Conservation (phyloP, 495 filamentous ascomycete genomes). For the Polyplosphaeria fusca region DNA sequence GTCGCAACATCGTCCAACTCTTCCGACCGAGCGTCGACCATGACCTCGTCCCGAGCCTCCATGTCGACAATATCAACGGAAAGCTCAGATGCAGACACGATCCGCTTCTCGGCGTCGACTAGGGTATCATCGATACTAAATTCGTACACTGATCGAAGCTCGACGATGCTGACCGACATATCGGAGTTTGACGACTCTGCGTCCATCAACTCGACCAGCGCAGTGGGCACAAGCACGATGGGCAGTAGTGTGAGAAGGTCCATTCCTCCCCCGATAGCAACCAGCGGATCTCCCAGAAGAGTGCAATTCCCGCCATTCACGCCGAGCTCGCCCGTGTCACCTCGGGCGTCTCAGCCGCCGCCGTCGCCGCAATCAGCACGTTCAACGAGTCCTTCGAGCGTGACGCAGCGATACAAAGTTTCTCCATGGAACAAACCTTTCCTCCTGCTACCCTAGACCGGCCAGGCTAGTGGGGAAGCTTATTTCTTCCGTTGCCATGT, state of each 20-base stretch:
- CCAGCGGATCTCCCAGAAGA: too few species aligned
- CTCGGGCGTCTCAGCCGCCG: not conserved
- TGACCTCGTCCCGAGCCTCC: constrained; percentile 16
- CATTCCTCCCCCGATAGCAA: too few species aligned
- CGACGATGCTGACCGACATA: constrained; percentile 10
- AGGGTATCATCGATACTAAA: constrained; percentile 25
- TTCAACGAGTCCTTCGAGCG: constrained; percentile 2
- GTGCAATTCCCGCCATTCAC: not conserved
- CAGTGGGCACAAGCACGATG: too few species aligned
- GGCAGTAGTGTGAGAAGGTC: too few species aligned
- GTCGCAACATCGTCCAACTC: constrained; percentile 3
- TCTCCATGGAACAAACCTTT: constrained; percentile 27
- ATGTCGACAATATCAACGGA: constrained; percentile 7
- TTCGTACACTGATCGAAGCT: constrained; percentile 19
- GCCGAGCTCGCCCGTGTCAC: not conserved
- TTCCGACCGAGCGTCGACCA: constrained; percentile 18
- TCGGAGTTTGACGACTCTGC: constrained; percentile 20
- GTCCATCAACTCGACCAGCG: constrained; percentile 11
- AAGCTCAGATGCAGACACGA: constrained; percentile 12
- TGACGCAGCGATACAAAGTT: constrained; percentile 3
- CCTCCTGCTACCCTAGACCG: constrained; percentile 14
- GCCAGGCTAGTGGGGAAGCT: not conserved
- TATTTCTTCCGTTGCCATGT: not conserved
- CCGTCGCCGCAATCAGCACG: not conserved
- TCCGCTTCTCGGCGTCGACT: constrained; percentile 1